Evolutionary conservation across 2,329 filamentous ascomycete species (phyloP).

Genomic region (Aureobasidium namibiae): DNA sequence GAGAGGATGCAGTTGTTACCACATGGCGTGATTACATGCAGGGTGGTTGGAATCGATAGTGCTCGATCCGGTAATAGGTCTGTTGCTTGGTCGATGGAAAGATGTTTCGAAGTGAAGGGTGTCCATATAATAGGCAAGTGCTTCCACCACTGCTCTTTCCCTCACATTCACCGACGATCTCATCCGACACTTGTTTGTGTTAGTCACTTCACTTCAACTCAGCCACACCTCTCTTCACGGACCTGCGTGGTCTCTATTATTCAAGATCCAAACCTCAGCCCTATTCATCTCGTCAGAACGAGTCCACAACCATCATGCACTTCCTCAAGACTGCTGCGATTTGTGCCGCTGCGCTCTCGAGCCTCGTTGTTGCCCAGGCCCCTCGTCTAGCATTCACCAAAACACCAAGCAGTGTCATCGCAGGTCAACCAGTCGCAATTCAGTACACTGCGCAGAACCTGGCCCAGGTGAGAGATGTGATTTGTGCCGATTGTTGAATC

Average conservation of each 20-base stretch:
- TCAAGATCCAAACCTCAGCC: not conserved
- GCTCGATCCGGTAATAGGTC: not conserved
- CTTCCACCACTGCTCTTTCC: not conserved
- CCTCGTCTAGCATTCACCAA: constrained; percentile 44
- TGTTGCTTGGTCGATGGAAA: not conserved
- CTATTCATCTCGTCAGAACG: not conserved
- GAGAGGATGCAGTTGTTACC: not conserved
- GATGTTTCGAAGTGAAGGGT: not conserved
- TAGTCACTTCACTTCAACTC: not conserved
- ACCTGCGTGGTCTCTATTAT: not conserved
- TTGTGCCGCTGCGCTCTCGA: constrained; percentile 33
- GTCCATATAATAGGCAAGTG: not conserved
- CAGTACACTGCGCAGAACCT: constrained; percentile 22
- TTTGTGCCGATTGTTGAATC: not conserved
- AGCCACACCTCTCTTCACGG: not conserved
- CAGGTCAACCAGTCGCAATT: constrained; percentile 39
- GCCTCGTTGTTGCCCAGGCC: constrained; percentile 39
- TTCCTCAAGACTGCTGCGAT: constrained; percentile 42
- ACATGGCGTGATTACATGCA: constrained; percentile 6
- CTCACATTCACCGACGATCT: not conserved
- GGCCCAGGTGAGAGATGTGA: constrained; percentile 10
- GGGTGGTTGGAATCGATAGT: not conserved
- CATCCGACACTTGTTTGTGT: not conserved
- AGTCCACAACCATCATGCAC: constrained; percentile 9
- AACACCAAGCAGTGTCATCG: constrained; percentile 39